A percentile compares a stretch with the other conserved stretches of the same genome.
These are phyloP conservation scores for Neotropicomus parvogracilis DNA, from an alignment of 1,284 basidiomycete species.

Conservation along the genomic window DNA sequence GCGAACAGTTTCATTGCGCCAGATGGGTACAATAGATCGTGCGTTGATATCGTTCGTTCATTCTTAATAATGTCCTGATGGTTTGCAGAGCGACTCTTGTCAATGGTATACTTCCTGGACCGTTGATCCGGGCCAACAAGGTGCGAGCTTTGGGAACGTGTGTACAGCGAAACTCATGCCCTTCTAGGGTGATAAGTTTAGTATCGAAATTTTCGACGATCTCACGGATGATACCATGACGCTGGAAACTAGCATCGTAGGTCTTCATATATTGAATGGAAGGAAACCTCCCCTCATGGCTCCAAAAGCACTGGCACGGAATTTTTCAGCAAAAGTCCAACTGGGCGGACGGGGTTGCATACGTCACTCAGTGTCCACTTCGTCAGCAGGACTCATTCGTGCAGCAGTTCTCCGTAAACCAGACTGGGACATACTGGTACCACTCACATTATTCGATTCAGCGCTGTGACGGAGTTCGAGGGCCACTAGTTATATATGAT, in stretches of 20 bases:
- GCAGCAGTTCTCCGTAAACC: slow-evolving; percentile 20
- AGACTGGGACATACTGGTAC: slow-evolving; percentile 35
- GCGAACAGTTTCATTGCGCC: slow-evolving; percentile 31
- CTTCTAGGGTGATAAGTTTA: background rate
- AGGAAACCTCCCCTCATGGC: background rate
- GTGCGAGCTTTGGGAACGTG: background rate
- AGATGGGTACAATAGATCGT: slow-evolving; percentile 37
- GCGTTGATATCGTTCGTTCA: slow-evolving; percentile 4
- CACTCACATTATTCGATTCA: slow-evolving; percentile 30
- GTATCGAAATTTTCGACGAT: slow-evolving; percentile 27
- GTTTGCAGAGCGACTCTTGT: slow-evolving; percentile 21
- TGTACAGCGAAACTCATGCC: background rate
- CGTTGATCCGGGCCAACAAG: slow-evolving; percentile 22
- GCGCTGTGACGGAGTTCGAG: slow-evolving; percentile 46
- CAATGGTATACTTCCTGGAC: slow-evolving; percentile 23
- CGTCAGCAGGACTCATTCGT: slow-evolving; percentile 19
- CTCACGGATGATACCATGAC: slow-evolving; percentile 32
- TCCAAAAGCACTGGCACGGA: slow-evolving; percentile 35
- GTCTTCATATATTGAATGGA: background rate
- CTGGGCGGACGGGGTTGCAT: slow-evolving; percentile 33
- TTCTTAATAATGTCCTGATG: no score
- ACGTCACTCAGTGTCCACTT: slow-evolving; percentile 35
- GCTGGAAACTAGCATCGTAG: slow-evolving; percentile 34
- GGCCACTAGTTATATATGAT: slow-evolving; percentile 40
- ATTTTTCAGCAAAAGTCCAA: slow-evolving; percentile 28